Conservation (phyloP, 139 green algal species). For the Auxenochlorella pyrenoidosa region DNA sequence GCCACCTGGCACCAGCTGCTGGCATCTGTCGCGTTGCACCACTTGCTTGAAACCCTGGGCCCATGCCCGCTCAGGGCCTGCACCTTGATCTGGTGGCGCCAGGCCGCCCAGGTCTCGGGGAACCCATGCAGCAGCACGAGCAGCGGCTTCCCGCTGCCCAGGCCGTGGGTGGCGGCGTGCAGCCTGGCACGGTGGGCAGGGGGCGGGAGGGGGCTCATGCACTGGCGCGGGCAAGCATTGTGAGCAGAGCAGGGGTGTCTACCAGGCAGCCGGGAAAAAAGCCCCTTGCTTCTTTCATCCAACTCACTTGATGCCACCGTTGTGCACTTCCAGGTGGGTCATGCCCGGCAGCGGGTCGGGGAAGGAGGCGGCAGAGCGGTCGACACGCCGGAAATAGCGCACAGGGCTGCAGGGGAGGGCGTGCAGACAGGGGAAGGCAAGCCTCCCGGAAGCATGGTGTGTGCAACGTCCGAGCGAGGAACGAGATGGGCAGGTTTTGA, state of each 20-base stretch:
- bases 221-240: no score
- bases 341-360: constrained; percentile 17
- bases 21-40: background rate
- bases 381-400: constrained; percentile 15
- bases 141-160: constrained; percentile 51
- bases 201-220: no score
- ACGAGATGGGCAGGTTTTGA: no score
- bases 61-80: constrained; percentile 20
- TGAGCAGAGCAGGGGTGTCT: no score
- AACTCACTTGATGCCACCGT: background rate
- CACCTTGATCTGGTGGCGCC: constrained; percentile 48
- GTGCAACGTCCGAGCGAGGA: no score
- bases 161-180: constrained; percentile 17
- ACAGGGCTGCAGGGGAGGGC: background rate
- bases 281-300: no score
- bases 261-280: no score
- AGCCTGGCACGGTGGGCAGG: constrained; percentile 19
- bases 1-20: background rate
- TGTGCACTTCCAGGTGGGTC: constrained; percentile 17
- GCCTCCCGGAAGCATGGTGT: no score
- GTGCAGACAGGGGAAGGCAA: background rate
- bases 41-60: no score
- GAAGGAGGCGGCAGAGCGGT: background rate
- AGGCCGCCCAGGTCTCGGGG: constrained; percentile 61
- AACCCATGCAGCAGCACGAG: constrained; percentile 78